Evolutionary conservation across 1,284 basidiomycete genomes (phyloP), one percentile per base, ranked within the genome.

Genomic region (Moesziomyces parantarcticus): DNA sequence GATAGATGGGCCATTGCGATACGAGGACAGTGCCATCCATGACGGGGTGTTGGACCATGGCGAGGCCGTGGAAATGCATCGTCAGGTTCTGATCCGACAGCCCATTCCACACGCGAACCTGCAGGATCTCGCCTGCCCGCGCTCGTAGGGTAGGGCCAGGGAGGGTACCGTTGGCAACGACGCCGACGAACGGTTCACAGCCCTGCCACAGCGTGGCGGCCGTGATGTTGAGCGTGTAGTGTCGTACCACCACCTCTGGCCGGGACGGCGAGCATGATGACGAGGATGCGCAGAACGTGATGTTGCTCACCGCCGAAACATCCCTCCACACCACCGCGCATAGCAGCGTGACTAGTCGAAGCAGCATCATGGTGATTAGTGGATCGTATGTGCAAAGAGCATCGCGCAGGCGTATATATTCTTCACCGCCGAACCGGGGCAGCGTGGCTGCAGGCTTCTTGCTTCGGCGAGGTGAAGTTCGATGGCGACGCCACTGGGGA

Each of bases 91-190:
- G 25, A 29, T 47, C 29, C 3, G 47, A 2, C 20, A 80, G 57
- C 6, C 41, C 29, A 44, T 82, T 82, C 29, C 61, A 41, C 29
- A 73, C 64, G 25, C 64, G 64, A 3, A 79, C 69, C 16, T 57
- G 50, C 16, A 76, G 55, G 49, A 67, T 67, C 11, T 79, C 76
- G 5, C 78, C 78, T 0, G 57, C 67, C 2, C 60, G 58, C 1
- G 73, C 76, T 11, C 78, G 69, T 18, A 81, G 50, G 5, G 54
- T 48, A 14, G 78, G 80, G 0, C 80, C 80, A 20, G 80, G 80
- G 1, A 49, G 53, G 18, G 76, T 62, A 2, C 60, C 58, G 58
- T 81, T 80, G 58, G 71, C 45, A 20, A 75, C 14, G 7, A 56
- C n/a, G 0, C 63, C 52, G 3, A 44, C 42, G 50, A 66, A 66